Conservation (phyloP, 2,329 filamentous ascomycete genomes). For the Ascochyta fabae region DNA sequence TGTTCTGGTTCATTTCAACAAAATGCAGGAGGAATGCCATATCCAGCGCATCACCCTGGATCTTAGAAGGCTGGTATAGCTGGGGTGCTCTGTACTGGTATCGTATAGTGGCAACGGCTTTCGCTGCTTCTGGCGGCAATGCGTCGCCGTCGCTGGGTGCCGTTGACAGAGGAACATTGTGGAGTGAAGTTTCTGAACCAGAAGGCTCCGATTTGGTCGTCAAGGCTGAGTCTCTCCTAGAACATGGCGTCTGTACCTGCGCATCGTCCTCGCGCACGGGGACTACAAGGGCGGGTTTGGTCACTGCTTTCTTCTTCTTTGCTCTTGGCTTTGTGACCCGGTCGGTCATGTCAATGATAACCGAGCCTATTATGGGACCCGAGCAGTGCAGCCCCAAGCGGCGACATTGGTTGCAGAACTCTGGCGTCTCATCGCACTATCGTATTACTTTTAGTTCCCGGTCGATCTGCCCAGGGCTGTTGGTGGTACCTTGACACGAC, state of each 20-base stretch:
- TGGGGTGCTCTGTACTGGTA: conserved; percentile 33
- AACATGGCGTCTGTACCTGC: neutral
- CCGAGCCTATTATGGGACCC: conserved; percentile 40
- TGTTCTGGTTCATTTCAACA: conserved; percentile 34
- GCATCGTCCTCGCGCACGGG: conserved; percentile 1
- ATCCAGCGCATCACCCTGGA: conserved; percentile 33
- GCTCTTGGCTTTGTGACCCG: conserved; percentile 35
- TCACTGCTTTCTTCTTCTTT: conserved; percentile 30
- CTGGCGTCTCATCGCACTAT: conserved; percentile 45
- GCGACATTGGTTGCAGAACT: conserved; percentile 36
- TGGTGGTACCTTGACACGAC: conserved; percentile 42
- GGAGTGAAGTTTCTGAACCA: conserved; percentile 3
- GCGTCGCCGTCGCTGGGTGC: neutral
- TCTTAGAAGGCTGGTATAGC: conserved; percentile 34
- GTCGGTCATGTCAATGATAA: conserved; percentile 47
- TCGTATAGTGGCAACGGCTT: conserved; percentile 31
- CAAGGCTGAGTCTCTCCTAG: conserved; percentile 8
- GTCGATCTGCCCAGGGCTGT: conserved; percentile 14
- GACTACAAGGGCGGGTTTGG: conserved; percentile 6
- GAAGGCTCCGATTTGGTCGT: conserved; percentile 5
- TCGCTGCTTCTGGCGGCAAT: conserved; percentile 20
- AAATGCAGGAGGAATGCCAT: conserved; percentile 41
- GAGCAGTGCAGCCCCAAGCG: conserved; percentile 40
- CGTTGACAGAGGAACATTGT: neutral
- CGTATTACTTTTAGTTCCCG: conserved; percentile 15